A percentile compares a stretch with the other conserved stretches of the same genome.
Conservation (phyloP, 331 rosid genomes). For the Quercus lobata region DNA sequence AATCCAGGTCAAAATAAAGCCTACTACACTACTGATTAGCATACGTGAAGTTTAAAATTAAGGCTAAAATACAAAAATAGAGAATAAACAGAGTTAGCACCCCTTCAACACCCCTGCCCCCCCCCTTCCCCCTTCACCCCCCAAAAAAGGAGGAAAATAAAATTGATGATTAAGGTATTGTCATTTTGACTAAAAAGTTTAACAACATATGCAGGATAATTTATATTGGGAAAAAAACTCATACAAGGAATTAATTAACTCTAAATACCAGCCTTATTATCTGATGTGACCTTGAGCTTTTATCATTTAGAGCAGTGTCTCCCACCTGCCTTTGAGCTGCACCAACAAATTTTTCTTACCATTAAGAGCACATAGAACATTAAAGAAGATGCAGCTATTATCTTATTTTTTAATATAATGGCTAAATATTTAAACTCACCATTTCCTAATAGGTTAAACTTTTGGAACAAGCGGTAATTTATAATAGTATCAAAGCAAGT, state of each 20-base stretch:
- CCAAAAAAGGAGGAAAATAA: not conserved
- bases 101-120: not conserved
- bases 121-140: not conserved
- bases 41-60: not conserved
- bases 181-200: not conserved
- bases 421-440: too few relatives aligned
- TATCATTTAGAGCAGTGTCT: constrained; percentile 85
- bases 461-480: too few relatives aligned
- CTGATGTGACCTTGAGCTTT: constrained; percentile 97
- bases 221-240: constrained; percentile 2
- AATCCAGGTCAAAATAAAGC: not conserved
- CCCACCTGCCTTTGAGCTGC: constrained; percentile 99
- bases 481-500: too few relatives aligned
- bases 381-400: not conserved
- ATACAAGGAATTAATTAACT: not conserved
- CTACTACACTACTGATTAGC: not conserved
- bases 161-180: not conserved
- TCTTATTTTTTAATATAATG: too few relatives aligned
- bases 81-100: not conserved
- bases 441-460: too few relatives aligned
- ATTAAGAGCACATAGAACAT: not conserved
- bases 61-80: not conserved
- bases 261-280: constrained; percentile 82
- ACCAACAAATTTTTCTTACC: constrained; percentile 5
- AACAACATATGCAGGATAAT: constrained; percentile 1